Evolutionary conservation across 202 grass and related monocot genomes (phyloP).

Genomic region (Panicum hallii): DNA sequence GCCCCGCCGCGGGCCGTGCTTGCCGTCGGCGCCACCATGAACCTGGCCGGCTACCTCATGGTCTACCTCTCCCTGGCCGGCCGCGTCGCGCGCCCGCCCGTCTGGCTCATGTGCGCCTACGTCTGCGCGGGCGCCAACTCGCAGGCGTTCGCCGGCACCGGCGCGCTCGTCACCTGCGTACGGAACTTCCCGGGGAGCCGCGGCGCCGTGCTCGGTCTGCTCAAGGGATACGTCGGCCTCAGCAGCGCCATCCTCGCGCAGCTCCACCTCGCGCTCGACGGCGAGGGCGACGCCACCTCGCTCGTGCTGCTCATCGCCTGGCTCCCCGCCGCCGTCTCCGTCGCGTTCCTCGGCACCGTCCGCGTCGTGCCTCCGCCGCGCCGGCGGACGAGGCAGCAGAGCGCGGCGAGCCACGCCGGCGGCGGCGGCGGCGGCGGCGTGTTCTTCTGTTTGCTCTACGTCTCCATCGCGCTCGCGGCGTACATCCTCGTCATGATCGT

Average conservation of each 20-base stretch:
- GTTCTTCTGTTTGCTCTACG: neutral
- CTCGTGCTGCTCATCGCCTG: too few relatives aligned
- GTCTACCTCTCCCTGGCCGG: slow-evolving; percentile 67
- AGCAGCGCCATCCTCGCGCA: neutral
- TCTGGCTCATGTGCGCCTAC: neutral
- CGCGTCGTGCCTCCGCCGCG: too few relatives aligned
- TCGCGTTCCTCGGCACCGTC: too few relatives aligned
- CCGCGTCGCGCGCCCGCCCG: slow-evolving; percentile 44
- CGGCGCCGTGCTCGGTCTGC: neutral
- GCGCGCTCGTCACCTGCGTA: slow-evolving; percentile 72
- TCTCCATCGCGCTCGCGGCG: neutral
- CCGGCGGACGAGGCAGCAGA: too few relatives aligned
- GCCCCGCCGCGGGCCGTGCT: neutral
- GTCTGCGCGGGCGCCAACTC: slow-evolving; percentile 54
- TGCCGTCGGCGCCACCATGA: slow-evolving; percentile 53
- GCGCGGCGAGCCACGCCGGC: too few relatives aligned
- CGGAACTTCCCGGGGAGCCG: neutral
- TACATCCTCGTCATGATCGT: neutral
- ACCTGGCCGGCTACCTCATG: slow-evolving; percentile 72
- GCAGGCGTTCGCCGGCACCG: slow-evolving; percentile 82
- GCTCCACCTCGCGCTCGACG: neutral
- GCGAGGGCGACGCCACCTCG: too few relatives aligned
- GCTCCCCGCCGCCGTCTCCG: too few relatives aligned
- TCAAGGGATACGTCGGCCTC: neutral
- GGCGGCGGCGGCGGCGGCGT: too few relatives aligned